Conservation (phyloP, 1,139 yeast species). For the Blastobotrys proliferans region DNA sequence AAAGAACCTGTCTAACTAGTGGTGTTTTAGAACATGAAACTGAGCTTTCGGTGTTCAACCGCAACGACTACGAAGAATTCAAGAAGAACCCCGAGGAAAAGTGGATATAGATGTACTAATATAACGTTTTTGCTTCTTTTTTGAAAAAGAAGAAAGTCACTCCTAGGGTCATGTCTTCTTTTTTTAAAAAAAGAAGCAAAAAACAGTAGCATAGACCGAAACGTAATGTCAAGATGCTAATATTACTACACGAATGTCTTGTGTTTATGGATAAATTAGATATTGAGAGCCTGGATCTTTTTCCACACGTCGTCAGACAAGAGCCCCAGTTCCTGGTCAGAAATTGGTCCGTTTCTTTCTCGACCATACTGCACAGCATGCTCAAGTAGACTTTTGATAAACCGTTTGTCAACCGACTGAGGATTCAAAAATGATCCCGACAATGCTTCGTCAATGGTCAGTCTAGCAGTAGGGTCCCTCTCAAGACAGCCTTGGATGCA, state of each 20-base stretch:
- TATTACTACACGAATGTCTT: too few relatives aligned
- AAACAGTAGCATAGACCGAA: too few relatives aligned
- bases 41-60: conserved; percentile 75
- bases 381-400: conserved; percentile 66
- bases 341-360: conserved; percentile 38
- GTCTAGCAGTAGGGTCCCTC: conserved; percentile 66
- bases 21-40: conserved; percentile 88
- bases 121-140: too few relatives aligned
- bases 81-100: conserved; percentile 84
- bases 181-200: conserved; percentile 1
- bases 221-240: not conserved
- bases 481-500: conserved; percentile 68
- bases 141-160: too few relatives aligned
- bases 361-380: conserved; percentile 72
- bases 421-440: conserved; percentile 63
- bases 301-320: conserved; percentile 54
- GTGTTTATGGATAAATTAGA: conserved; percentile 6
- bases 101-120: conserved; percentile 61
- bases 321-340: conserved; percentile 41
- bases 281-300: conserved; percentile 21
- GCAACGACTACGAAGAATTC: conserved; percentile 59
- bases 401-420: conserved; percentile 61
- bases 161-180: too few relatives aligned
- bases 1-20: not conserved
- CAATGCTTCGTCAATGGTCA: conserved; percentile 62